phyloP scores from a whole-genome alignment of 345 rosid species.

The Eucalyptus erythrocorys region DNA sequence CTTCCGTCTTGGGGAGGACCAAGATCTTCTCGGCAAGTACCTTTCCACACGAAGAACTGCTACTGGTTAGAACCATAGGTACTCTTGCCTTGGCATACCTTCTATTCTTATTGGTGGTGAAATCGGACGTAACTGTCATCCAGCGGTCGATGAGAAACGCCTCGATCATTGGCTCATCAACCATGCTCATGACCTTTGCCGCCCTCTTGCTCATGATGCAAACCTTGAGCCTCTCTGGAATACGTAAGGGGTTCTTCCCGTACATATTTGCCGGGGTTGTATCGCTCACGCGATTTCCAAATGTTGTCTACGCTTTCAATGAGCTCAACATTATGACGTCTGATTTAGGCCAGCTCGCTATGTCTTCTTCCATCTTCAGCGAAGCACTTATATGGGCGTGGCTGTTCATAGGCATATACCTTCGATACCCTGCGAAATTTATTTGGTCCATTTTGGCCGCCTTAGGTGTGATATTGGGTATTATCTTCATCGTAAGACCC shows the following conservation, averaged over 20 bases:
- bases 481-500: neutral
- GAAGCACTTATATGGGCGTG: neutral
- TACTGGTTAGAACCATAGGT: neutral
- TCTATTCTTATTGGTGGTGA: neutral
- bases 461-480: neutral
- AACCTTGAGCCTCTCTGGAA: neutral
- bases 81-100: neutral
- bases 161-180: neutral
- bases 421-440: neutral
- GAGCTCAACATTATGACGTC: conserved; percentile 2
- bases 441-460: neutral
- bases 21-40: neutral
- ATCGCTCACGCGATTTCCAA: neutral
- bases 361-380: neutral
- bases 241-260: neutral
- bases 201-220: neutral
- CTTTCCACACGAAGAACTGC: neutral
- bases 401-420: neutral
- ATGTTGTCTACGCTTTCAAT: neutral
- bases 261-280: neutral
- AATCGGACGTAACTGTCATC: neutral
- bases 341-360: conserved; percentile 1
- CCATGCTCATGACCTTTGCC: neutral
- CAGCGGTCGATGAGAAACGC: neutral
- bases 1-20: neutral